Conservation (phyloP, 1,284 basidiomycete species). For the Cryptococcus sp. region DNA sequence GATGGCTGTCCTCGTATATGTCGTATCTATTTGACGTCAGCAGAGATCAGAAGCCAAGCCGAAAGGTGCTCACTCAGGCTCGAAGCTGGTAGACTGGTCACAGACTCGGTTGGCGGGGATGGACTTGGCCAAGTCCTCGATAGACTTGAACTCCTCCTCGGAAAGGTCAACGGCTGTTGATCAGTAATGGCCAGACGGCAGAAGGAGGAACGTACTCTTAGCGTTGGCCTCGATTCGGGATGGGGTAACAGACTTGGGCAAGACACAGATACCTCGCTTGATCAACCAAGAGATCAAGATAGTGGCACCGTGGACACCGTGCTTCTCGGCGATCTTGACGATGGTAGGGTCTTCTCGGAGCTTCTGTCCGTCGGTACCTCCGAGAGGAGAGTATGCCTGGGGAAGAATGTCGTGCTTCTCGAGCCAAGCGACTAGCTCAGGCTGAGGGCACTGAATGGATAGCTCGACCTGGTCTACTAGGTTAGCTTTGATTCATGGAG, state of each 20-base stretch:
- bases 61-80: conserved; percentile 16
- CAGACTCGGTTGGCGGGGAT: conserved; percentile 41
- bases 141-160: conserved; percentile 37
- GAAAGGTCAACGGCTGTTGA: conserved; percentile 33
- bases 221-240: conserved; percentile 46
- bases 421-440: conserved; percentile 65
- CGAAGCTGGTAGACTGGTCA: conserved; percentile 40
- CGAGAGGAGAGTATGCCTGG: conserved; percentile 72
- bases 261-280: conserved; percentile 61
- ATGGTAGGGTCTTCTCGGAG: conserved; percentile 61
- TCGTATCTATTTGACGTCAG: no score
- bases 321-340: conserved; percentile 58
- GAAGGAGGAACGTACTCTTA: conserved; percentile 28
- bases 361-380: conserved; percentile 65
- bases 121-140: conserved; percentile 35
- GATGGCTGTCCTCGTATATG: conserved; percentile 54
- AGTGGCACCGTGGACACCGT: conserved; percentile 70
- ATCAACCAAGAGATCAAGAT: conserved; percentile 74
- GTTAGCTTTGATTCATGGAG: conserved; percentile 1
- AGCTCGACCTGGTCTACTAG: conserved; percentile 64
- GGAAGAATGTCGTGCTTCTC: conserved; percentile 59
- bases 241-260: conserved; percentile 50
- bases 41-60: neutral
- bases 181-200: neutral
- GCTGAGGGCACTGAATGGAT: conserved; percentile 75